phyloP scores from a whole-genome alignment of 768 basidiomycete genomes.

The Termitomyces sp. region DNA sequence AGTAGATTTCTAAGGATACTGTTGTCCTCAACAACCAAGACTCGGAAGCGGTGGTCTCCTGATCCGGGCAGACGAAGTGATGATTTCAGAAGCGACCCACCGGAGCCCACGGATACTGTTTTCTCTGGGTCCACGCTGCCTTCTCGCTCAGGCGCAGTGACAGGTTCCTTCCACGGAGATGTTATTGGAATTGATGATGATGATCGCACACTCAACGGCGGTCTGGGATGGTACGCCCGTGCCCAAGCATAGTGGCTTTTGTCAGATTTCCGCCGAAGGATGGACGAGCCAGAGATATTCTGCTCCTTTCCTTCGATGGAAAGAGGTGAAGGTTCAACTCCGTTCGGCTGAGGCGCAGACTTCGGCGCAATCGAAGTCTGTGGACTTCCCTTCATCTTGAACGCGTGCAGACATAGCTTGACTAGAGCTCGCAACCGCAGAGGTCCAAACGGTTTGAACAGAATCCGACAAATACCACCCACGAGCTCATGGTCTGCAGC shows the following conservation, averaged over 20 bases:
- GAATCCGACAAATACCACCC: slow-evolving; percentile 85
- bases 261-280: slow-evolving; percentile 49
- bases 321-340: not conserved
- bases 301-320: slow-evolving; percentile 7
- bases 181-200: slow-evolving; percentile 46
- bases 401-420: slow-evolving; percentile 58
- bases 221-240: slow-evolving; percentile 32
- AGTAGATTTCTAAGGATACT: slow-evolving; percentile 78
- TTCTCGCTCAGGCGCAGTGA: slow-evolving; percentile 24
- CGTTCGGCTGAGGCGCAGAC: not conserved
- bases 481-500: slow-evolving; percentile 72
- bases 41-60: slow-evolving; percentile 48
- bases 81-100: slow-evolving; percentile 69
- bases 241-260: slow-evolving; percentile 28
- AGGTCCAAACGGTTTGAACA: slow-evolving; percentile 90
- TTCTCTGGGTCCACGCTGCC: slow-evolving; percentile 25
- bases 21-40: slow-evolving; percentile 92
- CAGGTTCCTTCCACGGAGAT: slow-evolving; percentile 30
- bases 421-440: slow-evolving; percentile 65
- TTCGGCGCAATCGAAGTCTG: slow-evolving; percentile 18
- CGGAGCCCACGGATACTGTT: slow-evolving; percentile 53
- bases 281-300: slow-evolving; percentile 9
- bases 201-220: slow-evolving; percentile 53
- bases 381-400: slow-evolving; percentile 41
- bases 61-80: slow-evolving; percentile 54